Evolutionary conservation across 2,329 filamentous ascomycete genomes (phyloP).

Genomic region (Davidsoniella eucalypti): DNA sequence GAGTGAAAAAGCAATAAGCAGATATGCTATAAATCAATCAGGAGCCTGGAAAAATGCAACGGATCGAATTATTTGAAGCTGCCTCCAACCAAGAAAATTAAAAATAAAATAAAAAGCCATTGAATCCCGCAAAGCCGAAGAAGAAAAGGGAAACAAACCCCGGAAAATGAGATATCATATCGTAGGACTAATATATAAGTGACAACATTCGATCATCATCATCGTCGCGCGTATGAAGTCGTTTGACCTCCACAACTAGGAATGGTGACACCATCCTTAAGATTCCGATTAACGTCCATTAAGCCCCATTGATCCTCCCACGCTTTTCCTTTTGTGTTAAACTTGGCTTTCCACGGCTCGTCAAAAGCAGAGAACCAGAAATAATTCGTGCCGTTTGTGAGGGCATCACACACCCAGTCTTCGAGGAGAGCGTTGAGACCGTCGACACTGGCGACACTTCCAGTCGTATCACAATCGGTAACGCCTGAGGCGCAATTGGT

Average conservation of each 20-base stretch:
- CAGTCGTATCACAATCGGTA: constrained; percentile 38
- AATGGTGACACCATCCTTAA: constrained; percentile 73
- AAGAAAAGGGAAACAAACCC: not conserved
- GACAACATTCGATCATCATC: not conserved
- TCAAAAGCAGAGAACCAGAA: constrained; percentile 98
- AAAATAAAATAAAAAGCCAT: not conserved
- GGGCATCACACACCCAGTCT: constrained; percentile 65
- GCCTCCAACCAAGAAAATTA: not conserved
- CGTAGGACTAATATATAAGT: not conserved
- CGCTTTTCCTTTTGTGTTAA: constrained; percentile 48
- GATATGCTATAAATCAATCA: too few species aligned
- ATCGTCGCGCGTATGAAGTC: constrained; percentile 21
- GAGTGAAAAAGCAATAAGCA: too few species aligned
- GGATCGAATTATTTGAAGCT: too few species aligned
- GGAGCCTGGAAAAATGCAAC: too few species aligned
- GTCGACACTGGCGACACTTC: constrained; percentile 60
- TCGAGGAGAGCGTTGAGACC: constrained; percentile 78
- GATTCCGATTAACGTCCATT: constrained; percentile 66
- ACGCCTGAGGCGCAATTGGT: constrained; percentile 43
- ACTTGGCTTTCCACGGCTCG: constrained; percentile 81
- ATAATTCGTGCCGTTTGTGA: constrained; percentile 74
- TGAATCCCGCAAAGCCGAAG: too few species aligned
- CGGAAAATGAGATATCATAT: not conserved
- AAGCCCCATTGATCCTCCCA: constrained; percentile 97
- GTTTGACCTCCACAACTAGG: constrained; percentile 72